Evolutionary conservation across 2,329 filamentous ascomycete genomes (phyloP).

Genomic region (Arthrocladium fulminans): DNA sequence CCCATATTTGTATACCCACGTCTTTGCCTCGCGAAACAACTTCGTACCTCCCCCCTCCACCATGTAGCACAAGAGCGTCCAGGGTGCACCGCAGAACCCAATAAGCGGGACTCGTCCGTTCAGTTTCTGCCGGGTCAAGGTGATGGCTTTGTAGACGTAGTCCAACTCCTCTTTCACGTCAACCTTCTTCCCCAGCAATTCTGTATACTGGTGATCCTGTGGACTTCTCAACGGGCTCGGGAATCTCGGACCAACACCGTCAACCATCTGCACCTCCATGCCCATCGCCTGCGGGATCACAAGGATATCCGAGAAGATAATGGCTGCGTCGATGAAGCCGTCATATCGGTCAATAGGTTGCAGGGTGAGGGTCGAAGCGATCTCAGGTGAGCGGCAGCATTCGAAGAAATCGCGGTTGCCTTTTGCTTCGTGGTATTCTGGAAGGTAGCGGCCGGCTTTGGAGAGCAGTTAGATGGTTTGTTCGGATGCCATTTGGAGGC

Average conservation of each 20-base stretch:
- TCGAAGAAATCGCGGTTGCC: constrained; percentile 89
- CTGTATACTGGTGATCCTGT: constrained; percentile 70
- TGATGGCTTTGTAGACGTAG: constrained; percentile 95
- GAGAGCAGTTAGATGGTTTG: background rate
- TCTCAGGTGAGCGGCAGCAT: constrained; percentile 87
- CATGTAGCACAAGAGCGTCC: constrained; percentile 98
- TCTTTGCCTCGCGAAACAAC: constrained; percentile 88
- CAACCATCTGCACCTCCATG: constrained; percentile 97
- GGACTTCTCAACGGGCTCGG: constrained; percentile 73
- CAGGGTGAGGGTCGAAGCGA: constrained; percentile 85
- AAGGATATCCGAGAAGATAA: constrained; percentile 98
- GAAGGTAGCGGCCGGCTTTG: constrained; percentile 86
- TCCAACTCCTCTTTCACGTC: constrained; percentile 75
- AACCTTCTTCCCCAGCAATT: constrained; percentile 68
- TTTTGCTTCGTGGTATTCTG: constrained; percentile 95
- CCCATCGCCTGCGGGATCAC: constrained; percentile 97
- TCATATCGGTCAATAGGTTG: constrained; percentile 89
- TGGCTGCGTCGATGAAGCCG: constrained; percentile 87
- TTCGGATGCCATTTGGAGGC: constrained; percentile 10
- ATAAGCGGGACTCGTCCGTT: constrained; percentile 83
- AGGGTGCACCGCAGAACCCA: constrained; percentile 93
- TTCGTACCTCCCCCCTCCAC: constrained; percentile 95
- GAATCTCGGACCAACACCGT: constrained; percentile 94
- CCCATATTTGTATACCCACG: constrained; percentile 87
- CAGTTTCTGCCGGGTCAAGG: constrained; percentile 78